Percentiles rank a stretch among this genome's conserved stretches.
Evolutionary conservation across 768 basidiomycete genomes (phyloP).

Genomic region (Coprinopsis sp.): DNA sequence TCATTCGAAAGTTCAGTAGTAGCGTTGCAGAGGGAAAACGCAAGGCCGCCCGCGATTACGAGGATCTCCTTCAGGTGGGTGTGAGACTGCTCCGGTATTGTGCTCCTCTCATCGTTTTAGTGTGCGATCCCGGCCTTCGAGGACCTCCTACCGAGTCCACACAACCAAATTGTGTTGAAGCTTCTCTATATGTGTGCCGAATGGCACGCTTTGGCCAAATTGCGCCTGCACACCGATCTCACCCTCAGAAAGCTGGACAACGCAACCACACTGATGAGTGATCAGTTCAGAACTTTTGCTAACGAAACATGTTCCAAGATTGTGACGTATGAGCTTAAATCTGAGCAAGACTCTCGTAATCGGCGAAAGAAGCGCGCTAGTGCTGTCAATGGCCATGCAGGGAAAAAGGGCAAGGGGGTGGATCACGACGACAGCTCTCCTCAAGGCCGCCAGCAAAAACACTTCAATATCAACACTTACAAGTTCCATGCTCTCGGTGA

Average conservation of each 20-base stretch:
- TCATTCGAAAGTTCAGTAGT: constrained; percentile 25
- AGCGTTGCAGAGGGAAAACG: constrained; percentile 29
- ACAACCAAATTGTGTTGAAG: constrained; percentile 16
- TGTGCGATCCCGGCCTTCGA: constrained; percentile 34
- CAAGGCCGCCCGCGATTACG: constrained; percentile 30
- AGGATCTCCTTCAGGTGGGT: constrained; percentile 34
- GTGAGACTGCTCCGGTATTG: not conserved
- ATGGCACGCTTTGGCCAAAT: constrained; percentile 34
- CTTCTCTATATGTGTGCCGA: constrained; percentile 23
- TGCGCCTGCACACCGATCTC: constrained; percentile 25
- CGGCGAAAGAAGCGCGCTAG: constrained; percentile 10
- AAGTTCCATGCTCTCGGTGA: constrained; percentile 37
- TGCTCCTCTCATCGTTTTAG: constrained; percentile 13
- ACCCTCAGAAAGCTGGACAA: constrained; percentile 22
- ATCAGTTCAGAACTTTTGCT: constrained; percentile 27
- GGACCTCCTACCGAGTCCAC: constrained; percentile 23
- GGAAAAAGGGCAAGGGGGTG: not conserved
- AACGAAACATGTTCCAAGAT: constrained; percentile 21
- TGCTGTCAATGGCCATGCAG: not conserved
- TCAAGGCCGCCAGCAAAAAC: constrained; percentile 11
- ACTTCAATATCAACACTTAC: constrained; percentile 27
- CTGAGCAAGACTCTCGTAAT: constrained; percentile 29
- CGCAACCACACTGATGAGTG: constrained; percentile 24
- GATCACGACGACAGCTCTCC: not conserved
- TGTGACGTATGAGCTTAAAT: constrained; percentile 32